Percentiles rank a stretch among this genome's conserved stretches.
Evolutionary conservation across 352 stramenopile species (phyloP).

Genomic region (Globisporangium cederbergense): DNA sequence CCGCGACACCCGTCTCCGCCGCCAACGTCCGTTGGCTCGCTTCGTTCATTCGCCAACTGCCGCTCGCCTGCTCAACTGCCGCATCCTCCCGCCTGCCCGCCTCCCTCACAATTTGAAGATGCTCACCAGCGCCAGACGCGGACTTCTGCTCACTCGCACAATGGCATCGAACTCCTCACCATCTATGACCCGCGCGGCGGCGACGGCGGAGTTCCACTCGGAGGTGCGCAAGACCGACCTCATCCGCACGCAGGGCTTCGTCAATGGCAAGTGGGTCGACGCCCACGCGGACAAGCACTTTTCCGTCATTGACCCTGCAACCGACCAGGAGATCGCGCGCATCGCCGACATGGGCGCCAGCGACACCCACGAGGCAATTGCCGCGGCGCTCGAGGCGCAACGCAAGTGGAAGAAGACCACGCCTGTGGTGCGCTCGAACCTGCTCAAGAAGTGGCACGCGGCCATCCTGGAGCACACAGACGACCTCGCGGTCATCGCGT

Average conservation of each 20-base stretch:
- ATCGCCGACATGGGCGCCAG: constrained; percentile 66
- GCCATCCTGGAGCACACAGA: constrained; percentile 65
- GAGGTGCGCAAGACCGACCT: constrained; percentile 62
- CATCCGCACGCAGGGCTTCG: constrained; percentile 73
- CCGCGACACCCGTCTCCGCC: background rate
- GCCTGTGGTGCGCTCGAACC: constrained; percentile 49
- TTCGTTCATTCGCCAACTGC: constrained; percentile 25
- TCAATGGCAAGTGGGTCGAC: constrained; percentile 76
- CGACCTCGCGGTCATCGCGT: constrained; percentile 92
- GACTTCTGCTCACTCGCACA: constrained; percentile 3
- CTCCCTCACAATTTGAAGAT: constrained; percentile 2
- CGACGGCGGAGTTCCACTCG: constrained; percentile 33
- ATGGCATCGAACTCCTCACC: constrained; percentile 6
- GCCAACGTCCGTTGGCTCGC: background rate
- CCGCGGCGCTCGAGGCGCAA: constrained; percentile 56
- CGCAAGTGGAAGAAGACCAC: constrained; percentile 71
- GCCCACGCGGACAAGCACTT: constrained; percentile 52
- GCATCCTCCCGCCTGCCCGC: background rate
- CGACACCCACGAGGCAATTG: constrained; percentile 76
- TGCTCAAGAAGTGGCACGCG: constrained; percentile 83
- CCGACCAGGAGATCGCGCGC: constrained; percentile 60
- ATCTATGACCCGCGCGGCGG: constrained; percentile 7
- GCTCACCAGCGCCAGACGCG: constrained; percentile 11
- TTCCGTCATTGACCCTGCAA: constrained; percentile 72
- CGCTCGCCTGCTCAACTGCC: constrained; percentile 10